Conservation (phyloP, 106 monocot genomes). For the Dendrobium huoshanense region DNA sequence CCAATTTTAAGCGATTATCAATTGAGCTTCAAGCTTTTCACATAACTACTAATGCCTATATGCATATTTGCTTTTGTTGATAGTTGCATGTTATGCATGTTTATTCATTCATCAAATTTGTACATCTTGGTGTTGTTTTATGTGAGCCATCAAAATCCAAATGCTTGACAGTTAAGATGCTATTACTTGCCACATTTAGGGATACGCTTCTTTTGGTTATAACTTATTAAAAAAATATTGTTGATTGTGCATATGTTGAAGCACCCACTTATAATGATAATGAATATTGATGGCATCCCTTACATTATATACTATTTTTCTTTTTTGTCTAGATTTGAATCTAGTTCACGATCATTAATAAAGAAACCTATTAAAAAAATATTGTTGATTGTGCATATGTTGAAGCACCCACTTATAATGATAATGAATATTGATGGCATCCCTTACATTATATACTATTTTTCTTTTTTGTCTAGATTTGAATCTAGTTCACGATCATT, state of each 20-base stretch:
- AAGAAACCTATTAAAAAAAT: background rate
- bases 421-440: too few relatives aligned
- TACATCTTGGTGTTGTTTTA: too few relatives aligned
- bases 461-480: background rate
- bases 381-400: background rate
- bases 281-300: background rate
- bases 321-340: background rate
- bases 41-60: background rate
- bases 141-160: too few relatives aligned
- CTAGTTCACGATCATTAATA: background rate
- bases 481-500: background rate
- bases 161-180: too few relatives aligned
- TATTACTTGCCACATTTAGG: background rate
- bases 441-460: background rate
- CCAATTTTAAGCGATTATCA: too few relatives aligned
- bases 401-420: background rate
- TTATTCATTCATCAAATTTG: background rate
- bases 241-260: background rate
- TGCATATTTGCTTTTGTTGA: background rate
- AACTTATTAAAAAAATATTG: background rate
- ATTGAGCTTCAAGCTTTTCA: too few relatives aligned
- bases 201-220: background rate
- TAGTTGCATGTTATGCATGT: background rate
- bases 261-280: background rate
- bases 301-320: background rate